Evolutionary conservation across 2,329 filamentous ascomycete species (phyloP), one percentile per base, ranked within the genome.

Genomic region (Pseudogymnoascus sp.): DNA sequence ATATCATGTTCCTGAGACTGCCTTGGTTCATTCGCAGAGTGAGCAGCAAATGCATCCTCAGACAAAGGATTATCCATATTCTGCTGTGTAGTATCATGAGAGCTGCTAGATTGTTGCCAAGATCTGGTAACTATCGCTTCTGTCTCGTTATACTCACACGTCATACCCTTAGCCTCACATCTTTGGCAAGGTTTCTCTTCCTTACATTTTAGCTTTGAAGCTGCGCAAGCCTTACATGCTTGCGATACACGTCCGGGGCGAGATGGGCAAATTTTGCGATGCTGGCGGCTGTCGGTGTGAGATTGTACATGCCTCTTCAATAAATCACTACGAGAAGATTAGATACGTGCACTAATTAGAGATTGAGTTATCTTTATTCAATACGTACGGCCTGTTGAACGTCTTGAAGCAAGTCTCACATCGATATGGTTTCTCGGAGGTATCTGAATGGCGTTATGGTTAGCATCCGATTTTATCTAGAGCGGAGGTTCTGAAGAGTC

Each of bases 131-230:
- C 39, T 41, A 12, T 19, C n/a, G 28, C 33, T 6, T 35, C 22
- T 59, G 12, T 59, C 19, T 30, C 16, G 33, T 25, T 61, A 22
- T 49, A 62, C 16, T 62, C 33, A 45, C 62, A 63, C 16, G 39
- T 19, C 9, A 62, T 12, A 23, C 52, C 30, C 28, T 41, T 45
- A 39, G 41, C 33, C 14, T 22, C 22, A 58, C 62, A 63, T 55
- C 62, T 59, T 16, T 23, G 33, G 39, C 62, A 63, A 49, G 59
- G 59, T 19, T 63, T 63, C n/a, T 52, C 41, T 23, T 62, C 62
- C 6, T 63, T 60, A 28, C 62, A 63, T 59, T 63, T 63, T 6
- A 63, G 36, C 35, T 62, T 63, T 35, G 62, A 3, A 30, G 60
- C 60, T 19, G 62, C 62, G 36, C 62, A 63, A 55, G 60, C 60